Evolutionary conservation across 1,284 basidiomycete species (phyloP), one percentile per base, ranked within the genome.

Genomic region (Meira nashicola): DNA sequence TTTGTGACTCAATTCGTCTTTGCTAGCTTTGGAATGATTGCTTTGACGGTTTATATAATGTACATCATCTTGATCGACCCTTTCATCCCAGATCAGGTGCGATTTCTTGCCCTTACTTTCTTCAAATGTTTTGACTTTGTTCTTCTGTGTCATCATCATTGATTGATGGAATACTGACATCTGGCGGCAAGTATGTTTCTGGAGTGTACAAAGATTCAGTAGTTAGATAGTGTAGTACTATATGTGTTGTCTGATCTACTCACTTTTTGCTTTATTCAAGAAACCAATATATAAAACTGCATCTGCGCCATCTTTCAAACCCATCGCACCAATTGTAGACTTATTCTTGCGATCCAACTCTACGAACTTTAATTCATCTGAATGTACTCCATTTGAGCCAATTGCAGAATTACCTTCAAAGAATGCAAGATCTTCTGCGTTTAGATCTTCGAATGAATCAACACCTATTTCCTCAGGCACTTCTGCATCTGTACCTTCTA

Each of bases 291-390:
- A 53, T 7, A 38, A 12, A 14, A 53, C 39, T 37, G 50, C 6
- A 38, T 53, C 50, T 17, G 50, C 21, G 8, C 50, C 50, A 38
- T 53, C 50, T 21, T 39, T 53, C 11, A 53, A 39, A 33, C 50
- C 50, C 50, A 53, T 53, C 15, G 23, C 28, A 15, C n/a, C 8
- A 8, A 53, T 17, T 12, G 37, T 53, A 8, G 17, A 7, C 21
- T 48, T 19, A 2, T 38, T 39, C 5, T 14, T 21, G 8, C 50
- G 19, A 23, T 53, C 28, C 12, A 53, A 8, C 23, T 53, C 38
- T 3, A 38, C 28, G 14, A 23, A 53, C 14, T 25, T 17, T 3
- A 53, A 41, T 5, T 14, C 28, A 21, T 53, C 28, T 23, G 23
- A 33, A 39, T 4, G 14, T 17, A 5, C 28, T n/a, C 39, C 28